Evolutionary conservation across 441 rosid species (phyloP), one percentile per base, ranked within the genome.

Genomic region (Metrosideros polymorpha): DNA sequence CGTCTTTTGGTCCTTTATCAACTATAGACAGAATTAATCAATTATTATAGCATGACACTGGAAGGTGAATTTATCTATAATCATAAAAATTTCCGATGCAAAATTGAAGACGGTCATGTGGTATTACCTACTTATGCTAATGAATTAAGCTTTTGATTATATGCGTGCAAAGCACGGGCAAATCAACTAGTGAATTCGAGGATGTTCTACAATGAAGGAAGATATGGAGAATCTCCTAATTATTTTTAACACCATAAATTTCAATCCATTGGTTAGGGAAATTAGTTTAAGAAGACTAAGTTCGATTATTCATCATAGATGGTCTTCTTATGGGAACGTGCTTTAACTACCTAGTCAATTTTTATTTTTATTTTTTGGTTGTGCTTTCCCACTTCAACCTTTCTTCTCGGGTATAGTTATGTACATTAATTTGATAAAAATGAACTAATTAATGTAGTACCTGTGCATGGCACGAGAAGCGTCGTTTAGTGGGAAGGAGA

Each of bases 11-110:
- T n/a, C n/a, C n/a, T n/a, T n/a, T n/a, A n/a, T n/a, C n/a, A n/a
- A n/a, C 30, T 6, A 27, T 56, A 27, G 32, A 56, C 32, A 56
- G 30, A 56, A 56, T 56, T 29, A 56, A 27, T 56, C 32, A 15
- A 12, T 56, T 27, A 17, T 12, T 27, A 2, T 12, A 27, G 63
- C 0, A 27, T 14, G 18, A 57, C 32, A n/a, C 7, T 0, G 4
- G 9, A 17, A 6, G 66, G 32, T 13, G 66, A n/a, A 57, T 57
- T n/a, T n/a, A 57, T 57, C 0, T 57, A 29, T 29, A 57, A 57
- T 57, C 17, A 57, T 57, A 17, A 57, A 57, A 57, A n/a, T 1
- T n/a, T 13, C 14, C 7, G 14, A 57, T 13, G 0, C 18, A 14
- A 57, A 57, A 57, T 13, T n/a, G 66, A 57, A 13, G 15, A n/a